Percentiles rank a stretch among this genome's conserved stretches.
phyloP scores from a whole-genome alignment of 1,284 basidiomycete genomes.

The Ustilago nuda region DNA sequence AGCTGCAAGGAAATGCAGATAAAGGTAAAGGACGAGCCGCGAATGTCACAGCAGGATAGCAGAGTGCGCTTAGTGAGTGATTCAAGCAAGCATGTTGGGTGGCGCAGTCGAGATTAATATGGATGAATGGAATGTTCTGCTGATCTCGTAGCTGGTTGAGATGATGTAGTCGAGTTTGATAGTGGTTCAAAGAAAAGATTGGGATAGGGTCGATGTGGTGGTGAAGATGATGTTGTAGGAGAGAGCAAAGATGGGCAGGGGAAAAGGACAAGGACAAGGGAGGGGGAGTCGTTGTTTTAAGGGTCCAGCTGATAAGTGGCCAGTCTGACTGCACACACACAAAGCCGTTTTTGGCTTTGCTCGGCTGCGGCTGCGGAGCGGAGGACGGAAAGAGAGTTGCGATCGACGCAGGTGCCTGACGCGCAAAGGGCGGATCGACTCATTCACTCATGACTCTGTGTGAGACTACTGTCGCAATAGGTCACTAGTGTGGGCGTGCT shows the following conservation, averaged over 20 bases:
- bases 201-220: not conserved
- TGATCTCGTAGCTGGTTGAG: slow-evolving; percentile 1
- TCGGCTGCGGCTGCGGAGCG: not conserved
- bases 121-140: not conserved
- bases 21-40: slow-evolving; percentile 15
- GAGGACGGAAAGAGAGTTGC: slow-evolving; percentile 3
- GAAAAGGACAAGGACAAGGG: not conserved
- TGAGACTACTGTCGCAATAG: slow-evolving; percentile 5
- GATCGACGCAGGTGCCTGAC: not conserved
- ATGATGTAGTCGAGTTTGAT: not conserved
- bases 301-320: slow-evolving; percentile 15
- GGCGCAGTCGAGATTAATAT: not conserved
- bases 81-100: slow-evolving; percentile 32
- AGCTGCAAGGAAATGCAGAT: slow-evolving; percentile 18
- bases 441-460: not conserved
- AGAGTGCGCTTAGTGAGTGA: not conserved
- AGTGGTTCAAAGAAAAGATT: too few species aligned
- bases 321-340: not conserved
- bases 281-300: not conserved
- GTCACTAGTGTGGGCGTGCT: slow-evolving; percentile 3
- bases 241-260: not conserved
- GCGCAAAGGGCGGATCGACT: slow-evolving; percentile 8
- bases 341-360: not conserved
- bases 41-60: not conserved
- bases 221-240: not conserved